Evolutionary conservation across 306 rosid species (phyloP), one percentile per base, ranked within the genome.

Genomic region (Quercus rubra): DNA sequence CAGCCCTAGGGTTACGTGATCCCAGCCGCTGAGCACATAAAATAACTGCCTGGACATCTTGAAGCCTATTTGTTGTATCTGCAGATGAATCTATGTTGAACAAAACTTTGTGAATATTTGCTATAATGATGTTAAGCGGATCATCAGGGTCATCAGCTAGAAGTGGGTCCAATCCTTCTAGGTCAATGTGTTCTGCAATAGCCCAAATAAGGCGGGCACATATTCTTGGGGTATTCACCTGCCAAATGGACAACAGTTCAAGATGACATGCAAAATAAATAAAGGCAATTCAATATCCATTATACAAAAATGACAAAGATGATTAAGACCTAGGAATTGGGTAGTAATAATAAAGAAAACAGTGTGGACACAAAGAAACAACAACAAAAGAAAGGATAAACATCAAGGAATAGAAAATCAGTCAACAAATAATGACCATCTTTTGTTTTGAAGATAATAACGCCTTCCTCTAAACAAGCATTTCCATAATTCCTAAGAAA

Each of bases 71-170:
- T 73, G 99, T 89, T 71, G 96, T 85, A 81, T 93, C 99, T 27
- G 97, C 87, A 75, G 91, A 81, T 38, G 97, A 78, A 87, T 93
- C 93, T 67, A 90, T 12, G 83, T 89, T 91, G 86, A 90, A 91
- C 74, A 95, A 86, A 84, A 95, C 97, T 91, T 91, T 95, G 79
- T 66, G 97, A 77, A 95, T 87, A 73, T 95, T 91, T 79, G 93
- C 82, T 61, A 95, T 20, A 77, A 93, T 91, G 76, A 93, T 92
- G 83, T 95, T 95, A 72, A 95, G 92, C 52, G 98, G 90, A 76
- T 95, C 99, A 75, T 85, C 94, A n/a, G 99, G 99, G 79, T 95
- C 99, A 20, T 95, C 99, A 68, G 99, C 98, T 74, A 95, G 91
- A 79, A 95, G 99, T 43, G 99, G 99, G 81, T 95, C 99, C 89